These are phyloP conservation scores for Aspergillus sojae DNA, from an alignment of 2,329 filamentous ascomycete species.

Conservation along the genomic window DNA sequence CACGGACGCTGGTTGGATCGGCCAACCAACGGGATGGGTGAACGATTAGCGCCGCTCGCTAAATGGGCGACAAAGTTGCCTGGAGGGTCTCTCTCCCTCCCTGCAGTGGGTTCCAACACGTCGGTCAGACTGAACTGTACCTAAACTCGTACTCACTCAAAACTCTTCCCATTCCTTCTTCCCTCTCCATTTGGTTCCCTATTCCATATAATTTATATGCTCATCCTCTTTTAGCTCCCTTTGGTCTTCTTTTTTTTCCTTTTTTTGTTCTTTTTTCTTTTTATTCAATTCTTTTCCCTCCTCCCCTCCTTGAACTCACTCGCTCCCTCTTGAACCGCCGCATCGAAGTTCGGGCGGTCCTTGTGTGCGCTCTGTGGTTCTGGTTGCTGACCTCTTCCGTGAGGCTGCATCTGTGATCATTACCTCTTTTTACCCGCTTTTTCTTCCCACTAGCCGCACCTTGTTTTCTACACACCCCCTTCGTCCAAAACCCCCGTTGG, in stretches of 20 bases:
- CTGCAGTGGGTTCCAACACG: slow-evolving; percentile 4
- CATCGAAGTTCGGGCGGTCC: slow-evolving; percentile 28
- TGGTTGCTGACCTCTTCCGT: slow-evolving; percentile 40
- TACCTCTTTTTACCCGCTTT: slow-evolving; percentile 31
- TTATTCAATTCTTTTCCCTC: slow-evolving; percentile 20
- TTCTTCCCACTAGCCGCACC: slow-evolving; percentile 33
- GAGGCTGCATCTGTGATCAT: slow-evolving; percentile 41
- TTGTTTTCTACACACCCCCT: slow-evolving; percentile 28
- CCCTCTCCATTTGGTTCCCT: slow-evolving; percentile 3
- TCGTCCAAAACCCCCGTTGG: slow-evolving; percentile 28
- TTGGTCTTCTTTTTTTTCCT: slow-evolving; percentile 13
- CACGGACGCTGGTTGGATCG: background rate
- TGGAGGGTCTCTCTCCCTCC: background rate
- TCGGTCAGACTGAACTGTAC: slow-evolving; percentile 1
- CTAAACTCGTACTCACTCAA: slow-evolving; percentile 9
- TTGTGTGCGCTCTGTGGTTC: slow-evolving; percentile 34
- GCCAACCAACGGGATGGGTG: background rate
- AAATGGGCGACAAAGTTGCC: slow-evolving; percentile 6
- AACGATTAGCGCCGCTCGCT: background rate
- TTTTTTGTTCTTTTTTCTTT: slow-evolving; percentile 15
- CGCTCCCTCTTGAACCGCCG: background rate
- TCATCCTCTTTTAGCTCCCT: slow-evolving; percentile 29
- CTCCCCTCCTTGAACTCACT: slow-evolving; percentile 21
- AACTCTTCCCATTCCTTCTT: slow-evolving; percentile 23
- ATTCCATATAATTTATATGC: slow-evolving; percentile 12